Evolutionary conservation across 2,329 filamentous ascomycete species (phyloP), one percentile per base, ranked within the genome.

Genomic region (Nectriaceae sp.): DNA sequence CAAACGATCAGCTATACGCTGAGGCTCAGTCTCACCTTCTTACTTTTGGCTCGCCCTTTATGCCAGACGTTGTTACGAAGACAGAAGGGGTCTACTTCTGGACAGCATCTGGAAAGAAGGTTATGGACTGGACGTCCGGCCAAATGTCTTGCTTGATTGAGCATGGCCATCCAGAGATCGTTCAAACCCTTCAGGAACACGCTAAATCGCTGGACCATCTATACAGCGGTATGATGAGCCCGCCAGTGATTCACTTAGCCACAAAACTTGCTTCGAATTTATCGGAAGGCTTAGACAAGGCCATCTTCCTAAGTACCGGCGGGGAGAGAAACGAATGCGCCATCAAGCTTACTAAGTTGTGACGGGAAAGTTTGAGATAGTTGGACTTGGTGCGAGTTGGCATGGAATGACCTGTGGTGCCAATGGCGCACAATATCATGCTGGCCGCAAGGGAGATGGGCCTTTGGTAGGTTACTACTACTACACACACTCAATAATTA

Each of bases 311-410:
- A 3, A 79, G 70, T 53, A 84, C 80, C 0, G 81, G 80, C 3
- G 75, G 70, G 1, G 80, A 83, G 61, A 72, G 68, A 1, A 78
- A 70, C 40, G 83, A 87, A 54, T 82, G 81, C 4, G 83, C 82
- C 1, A 83, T 86, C 52, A 80, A 82, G 47, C 74, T 87, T 57
- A 83, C 83, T 3, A 87, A 87, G 62, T 66, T 73, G 22, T 80
- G 78, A 87, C 83, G 0, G 81, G 82, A 2, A 84, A 80, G 35
- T 86, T 82, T 54, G 83, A 87, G 62, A 76, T 87, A 43, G 79
- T 87, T 3, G 83, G 73, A 0, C 70, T 87, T 44, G 73, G 73
- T 1, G 76, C 76, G 1, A 80, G 77, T 47, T 87, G 78, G 65
- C 83, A 87, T 64, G 83, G 84, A 19, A 68, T 86, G 50, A 86